Evolutionary conservation across 768 basidiomycete genomes (phyloP), one percentile per base, ranked within the genome.

Genomic region (Tulasnella sp.): DNA sequence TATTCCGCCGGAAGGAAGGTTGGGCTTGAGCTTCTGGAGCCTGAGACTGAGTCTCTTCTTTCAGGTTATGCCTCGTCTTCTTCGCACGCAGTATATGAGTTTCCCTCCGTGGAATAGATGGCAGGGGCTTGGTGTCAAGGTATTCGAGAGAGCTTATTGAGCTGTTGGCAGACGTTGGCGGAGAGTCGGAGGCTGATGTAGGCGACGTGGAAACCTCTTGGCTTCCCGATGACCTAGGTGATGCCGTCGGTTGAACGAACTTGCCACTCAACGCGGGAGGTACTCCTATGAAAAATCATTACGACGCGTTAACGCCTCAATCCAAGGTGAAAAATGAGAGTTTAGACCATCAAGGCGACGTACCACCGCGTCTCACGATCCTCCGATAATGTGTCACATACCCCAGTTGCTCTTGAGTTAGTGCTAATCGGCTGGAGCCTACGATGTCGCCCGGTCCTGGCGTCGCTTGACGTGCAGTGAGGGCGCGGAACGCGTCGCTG

Each of bases 341-440:
- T 58, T 58, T 58, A 29, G 68, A 69, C 68, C 25, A 17, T 12
- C 14, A 17, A 37, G 6, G 39, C 68, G 31, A 37, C 68, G 12
- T 40, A 40, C 68, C 68, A 37, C n/a, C 39, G 4, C 36, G 68
- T 29, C 74, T 25, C 25, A 19, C 39, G 19, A 76, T 38, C 25
- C 74, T 37, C 34, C 74, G 67, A 76, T 68, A 76, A 45, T 76
- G 74, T 11, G 67, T 76, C 29, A 70, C 31, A 12, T 40, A 67
- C 12, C 67, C 31, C 6, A 76, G 29, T 31, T 76, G 64, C 36
- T 76, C 67, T 15, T 76, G 38, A 31, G 74, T 76, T 9, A 70
- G n/a, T 25, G 68, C 67, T 58, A 69, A 12, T 31, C 39, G 39
- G 12, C 34, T 31, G 17, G 40, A 54, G 12, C 74, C 68, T 67